phyloP scores from a whole-genome alignment of 345 rosid species.

The Aurinia saxatilis region DNA sequence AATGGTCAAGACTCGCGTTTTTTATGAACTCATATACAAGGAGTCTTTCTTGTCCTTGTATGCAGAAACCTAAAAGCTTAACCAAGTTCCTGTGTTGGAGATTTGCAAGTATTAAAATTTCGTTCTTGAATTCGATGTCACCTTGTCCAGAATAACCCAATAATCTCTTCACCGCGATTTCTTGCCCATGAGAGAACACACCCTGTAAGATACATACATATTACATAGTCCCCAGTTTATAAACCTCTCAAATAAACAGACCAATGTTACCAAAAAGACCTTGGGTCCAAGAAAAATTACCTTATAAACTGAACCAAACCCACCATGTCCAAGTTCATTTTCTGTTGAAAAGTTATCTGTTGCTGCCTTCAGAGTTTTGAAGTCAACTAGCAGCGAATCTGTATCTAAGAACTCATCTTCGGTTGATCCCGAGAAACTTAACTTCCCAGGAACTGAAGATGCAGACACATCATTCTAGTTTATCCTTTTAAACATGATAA shows the following conservation, averaged over 20 bases:
- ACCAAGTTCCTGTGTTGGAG: slow-evolving; percentile 55
- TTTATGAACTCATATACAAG: no score
- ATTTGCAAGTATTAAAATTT: slow-evolving; percentile 35
- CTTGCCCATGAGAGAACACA: slow-evolving; percentile 20
- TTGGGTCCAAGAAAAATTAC: neutral
- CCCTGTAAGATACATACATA: slow-evolving; percentile 44
- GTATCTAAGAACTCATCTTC: slow-evolving; percentile 27
- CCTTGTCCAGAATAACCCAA: slow-evolving; percentile 47
- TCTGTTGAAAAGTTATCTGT: no score
- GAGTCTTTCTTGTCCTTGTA: no score
- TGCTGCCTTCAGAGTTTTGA: no score
- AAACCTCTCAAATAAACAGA: no score
- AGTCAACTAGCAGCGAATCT: no score
- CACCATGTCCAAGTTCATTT: no score
- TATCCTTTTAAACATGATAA: neutral
- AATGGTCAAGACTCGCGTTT: no score
- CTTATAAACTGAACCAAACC: no score
- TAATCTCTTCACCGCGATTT: no score
- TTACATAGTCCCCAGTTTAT: neutral
- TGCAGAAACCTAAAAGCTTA: no score
- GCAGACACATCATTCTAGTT: neutral
- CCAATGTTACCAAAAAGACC: neutral
- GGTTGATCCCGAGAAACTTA: slow-evolving; percentile 8
- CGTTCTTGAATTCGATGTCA: slow-evolving; percentile 40
- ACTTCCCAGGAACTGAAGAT: slow-evolving; percentile 1